Evolutionary conservation across 345 rosid genomes (phyloP).

Genomic region (Dipteronia sinensis): DNA sequence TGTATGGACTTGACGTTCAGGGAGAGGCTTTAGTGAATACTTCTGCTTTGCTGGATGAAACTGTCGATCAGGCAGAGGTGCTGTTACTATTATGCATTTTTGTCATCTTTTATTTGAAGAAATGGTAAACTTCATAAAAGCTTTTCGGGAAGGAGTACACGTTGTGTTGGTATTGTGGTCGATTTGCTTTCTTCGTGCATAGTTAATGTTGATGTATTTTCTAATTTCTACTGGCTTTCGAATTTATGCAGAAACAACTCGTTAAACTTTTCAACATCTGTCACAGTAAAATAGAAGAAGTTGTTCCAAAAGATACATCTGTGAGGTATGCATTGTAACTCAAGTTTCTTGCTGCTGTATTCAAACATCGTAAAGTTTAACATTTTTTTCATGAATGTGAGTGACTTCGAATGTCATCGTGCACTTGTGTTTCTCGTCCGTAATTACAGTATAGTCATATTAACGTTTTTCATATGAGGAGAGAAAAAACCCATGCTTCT

Average conservation of each 20-base stretch:
- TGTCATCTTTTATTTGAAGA: too few relatives aligned
- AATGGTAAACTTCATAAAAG: too few relatives aligned
- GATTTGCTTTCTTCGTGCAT: not conserved
- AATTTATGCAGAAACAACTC: constrained; percentile 57
- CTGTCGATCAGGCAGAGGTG: constrained; percentile 60
- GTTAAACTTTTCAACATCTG: constrained; percentile 69
- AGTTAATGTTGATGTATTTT: not conserved
- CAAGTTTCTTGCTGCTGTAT: constrained; percentile 4
- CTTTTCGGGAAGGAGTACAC: too few relatives aligned
- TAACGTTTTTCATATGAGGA: not conserved
- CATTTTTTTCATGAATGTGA: not conserved
- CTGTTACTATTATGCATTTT: constrained; percentile 9
- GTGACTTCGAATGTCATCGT: not conserved
- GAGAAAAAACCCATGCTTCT: not conserved
- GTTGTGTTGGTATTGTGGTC: not conserved
- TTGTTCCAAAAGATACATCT: constrained; percentile 48
- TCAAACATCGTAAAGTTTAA: not conserved
- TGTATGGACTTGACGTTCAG: constrained; percentile 83
- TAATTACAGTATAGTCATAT: not conserved
- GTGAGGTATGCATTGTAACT: constrained; percentile 54
- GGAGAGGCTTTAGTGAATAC: constrained; percentile 62
- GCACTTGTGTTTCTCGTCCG: not conserved
- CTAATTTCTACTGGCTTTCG: constrained; percentile 18
- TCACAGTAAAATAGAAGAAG: constrained; percentile 82
- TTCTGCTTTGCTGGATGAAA: constrained; percentile 51